Percentiles rank a stretch among this genome's conserved stretches.
These are phyloP conservation scores for Fusarium chuoi DNA, from an alignment of 2,329 filamentous ascomycete species.

Conservation along the genomic window DNA sequence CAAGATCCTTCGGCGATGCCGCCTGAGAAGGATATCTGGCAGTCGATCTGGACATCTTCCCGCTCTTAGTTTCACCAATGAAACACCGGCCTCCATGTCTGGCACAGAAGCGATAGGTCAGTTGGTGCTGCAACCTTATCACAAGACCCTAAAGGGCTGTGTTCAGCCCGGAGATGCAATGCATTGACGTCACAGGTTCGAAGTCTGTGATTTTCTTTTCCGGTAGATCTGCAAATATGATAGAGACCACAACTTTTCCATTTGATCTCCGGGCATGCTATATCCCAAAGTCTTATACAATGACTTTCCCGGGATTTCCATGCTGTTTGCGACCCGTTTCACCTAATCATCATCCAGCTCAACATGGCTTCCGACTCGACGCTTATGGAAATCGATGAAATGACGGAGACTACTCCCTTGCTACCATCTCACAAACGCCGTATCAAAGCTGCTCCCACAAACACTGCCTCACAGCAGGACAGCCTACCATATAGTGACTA, in stretches of 20 bases:
- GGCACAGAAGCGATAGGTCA: background rate
- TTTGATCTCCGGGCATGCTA: no score
- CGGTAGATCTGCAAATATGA: background rate
- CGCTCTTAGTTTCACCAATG: background rate
- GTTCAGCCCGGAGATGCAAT: background rate
- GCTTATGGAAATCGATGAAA: background rate
- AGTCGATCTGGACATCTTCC: background rate
- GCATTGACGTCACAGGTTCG: background rate
- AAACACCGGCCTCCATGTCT: rapidly evolving
- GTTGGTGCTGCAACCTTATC: background rate
- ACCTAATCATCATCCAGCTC: no score
- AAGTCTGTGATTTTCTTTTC: background rate
- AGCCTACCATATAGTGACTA: conserved; percentile 64
- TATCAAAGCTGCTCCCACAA: rapidly evolving
- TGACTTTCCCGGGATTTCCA: no score
- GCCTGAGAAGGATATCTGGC: background rate
- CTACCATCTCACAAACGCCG: rapidly evolving
- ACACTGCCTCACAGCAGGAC: rapidly evolving
- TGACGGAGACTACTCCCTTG: background rate
- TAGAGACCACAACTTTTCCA: no score
- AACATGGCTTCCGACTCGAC: background rate
- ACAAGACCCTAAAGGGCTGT: background rate
- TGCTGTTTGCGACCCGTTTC: no score
- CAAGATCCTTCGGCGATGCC: background rate
- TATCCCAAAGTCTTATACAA: no score